Conservation (phyloP, 2,329 filamentous ascomycete genomes). For the Metarhizium rileyi region DNA sequence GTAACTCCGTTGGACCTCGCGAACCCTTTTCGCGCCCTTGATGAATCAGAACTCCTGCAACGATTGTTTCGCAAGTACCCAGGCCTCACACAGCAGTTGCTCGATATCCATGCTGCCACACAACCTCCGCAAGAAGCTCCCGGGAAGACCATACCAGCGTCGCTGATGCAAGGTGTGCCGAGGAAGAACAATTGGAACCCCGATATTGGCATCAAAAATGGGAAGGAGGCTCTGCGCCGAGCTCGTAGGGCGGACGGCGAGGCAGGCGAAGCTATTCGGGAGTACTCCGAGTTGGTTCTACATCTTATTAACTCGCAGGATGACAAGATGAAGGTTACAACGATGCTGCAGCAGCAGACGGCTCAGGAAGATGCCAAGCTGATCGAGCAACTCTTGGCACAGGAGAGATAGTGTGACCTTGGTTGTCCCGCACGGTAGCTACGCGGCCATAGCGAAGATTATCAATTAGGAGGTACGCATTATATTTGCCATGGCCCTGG, state of each 20-base stretch:
- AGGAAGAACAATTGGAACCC: slow-evolving; percentile 43
- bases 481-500: background rate
- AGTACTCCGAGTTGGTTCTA: slow-evolving; percentile 49
- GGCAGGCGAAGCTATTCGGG: slow-evolving; percentile 48
- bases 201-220: slow-evolving; percentile 47
- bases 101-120: slow-evolving; percentile 39
- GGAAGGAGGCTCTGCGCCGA: slow-evolving; percentile 41
- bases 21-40: slow-evolving; percentile 43
- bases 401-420: slow-evolving; percentile 26
- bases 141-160: slow-evolving; percentile 20
- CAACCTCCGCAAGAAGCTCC: slow-evolving; percentile 30
- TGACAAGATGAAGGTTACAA: slow-evolving; percentile 21
- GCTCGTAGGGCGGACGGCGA: slow-evolving; percentile 40
- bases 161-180: slow-evolving; percentile 22
- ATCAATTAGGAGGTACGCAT: background rate
- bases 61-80: slow-evolving; percentile 45
- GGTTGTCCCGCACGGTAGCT: background rate
- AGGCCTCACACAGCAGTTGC: slow-evolving; percentile 34
- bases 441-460: background rate
- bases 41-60: slow-evolving; percentile 38
- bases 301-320: slow-evolving; percentile 32
- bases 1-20: slow-evolving; percentile 12
- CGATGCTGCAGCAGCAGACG: slow-evolving; percentile 33
- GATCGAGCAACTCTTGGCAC: slow-evolving; percentile 39
- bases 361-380: slow-evolving; percentile 37